phyloP scores from a whole-genome alignment of 2,329 filamentous ascomycete genomes.

The Talaromyces sp. region DNA sequence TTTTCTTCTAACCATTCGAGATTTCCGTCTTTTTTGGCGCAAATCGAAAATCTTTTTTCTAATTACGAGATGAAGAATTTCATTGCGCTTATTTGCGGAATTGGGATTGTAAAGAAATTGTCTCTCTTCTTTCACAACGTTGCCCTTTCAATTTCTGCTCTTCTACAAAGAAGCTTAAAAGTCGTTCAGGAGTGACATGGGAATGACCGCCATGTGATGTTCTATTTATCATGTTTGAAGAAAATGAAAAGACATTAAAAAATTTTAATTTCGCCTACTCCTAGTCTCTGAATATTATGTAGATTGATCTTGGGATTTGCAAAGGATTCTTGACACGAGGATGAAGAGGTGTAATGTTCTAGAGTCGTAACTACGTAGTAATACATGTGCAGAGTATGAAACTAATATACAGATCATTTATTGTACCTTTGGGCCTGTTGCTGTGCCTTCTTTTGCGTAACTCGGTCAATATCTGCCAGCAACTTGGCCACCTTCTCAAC shows the following conservation, averaged over 20 bases:
- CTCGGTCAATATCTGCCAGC: not conserved
- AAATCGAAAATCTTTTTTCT: not conserved
- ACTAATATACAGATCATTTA: not conserved
- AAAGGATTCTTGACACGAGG: too few relatives aligned
- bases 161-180: constrained; percentile 20
- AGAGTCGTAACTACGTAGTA: not conserved
- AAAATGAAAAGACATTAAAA: constrained; percentile 28
- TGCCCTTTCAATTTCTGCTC: constrained; percentile 19
- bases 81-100: not conserved
- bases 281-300: too few relatives aligned
- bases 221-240: constrained; percentile 31
- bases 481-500: constrained; percentile 22
- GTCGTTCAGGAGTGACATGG: constrained; percentile 29
- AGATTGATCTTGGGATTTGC: too few relatives aligned
- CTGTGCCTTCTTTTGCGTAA: not conserved
- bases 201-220: constrained; percentile 31
- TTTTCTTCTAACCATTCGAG: not conserved
- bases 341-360: not conserved
- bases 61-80: not conserved
- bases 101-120: not conserved
- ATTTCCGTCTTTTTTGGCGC: constrained; percentile 5
- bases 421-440: not conserved
- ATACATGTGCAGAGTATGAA: not conserved
- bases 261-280: constrained; percentile 20
- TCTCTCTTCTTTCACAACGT: not conserved